Evolutionary conservation across 345 rosid species (phyloP).

Genomic region (Hibiscus syriacus): DNA sequence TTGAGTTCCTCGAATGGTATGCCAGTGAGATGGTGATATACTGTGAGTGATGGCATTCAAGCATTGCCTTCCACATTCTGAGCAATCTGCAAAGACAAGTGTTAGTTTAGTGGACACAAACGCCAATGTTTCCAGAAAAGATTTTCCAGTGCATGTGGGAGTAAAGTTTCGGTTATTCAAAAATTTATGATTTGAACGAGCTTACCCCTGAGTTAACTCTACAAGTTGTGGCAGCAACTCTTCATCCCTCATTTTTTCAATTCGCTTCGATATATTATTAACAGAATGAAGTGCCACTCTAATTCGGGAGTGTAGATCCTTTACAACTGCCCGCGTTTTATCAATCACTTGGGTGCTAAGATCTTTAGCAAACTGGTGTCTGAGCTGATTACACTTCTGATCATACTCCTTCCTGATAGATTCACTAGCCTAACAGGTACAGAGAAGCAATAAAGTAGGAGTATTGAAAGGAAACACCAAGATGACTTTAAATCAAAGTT

Average conservation of each 20-base stretch:
- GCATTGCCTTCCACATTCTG: constrained; percentile 95
- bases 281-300: constrained; percentile 80
- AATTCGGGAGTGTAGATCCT: constrained; percentile 88
- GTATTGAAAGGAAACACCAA: not conserved
- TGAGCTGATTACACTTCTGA: constrained; percentile 59
- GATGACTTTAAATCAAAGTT: not conserved
- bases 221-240: constrained; percentile 83
- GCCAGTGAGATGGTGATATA: constrained; percentile 91
- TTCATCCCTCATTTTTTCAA: constrained; percentile 87
- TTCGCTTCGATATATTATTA: constrained; percentile 75
- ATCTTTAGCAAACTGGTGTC: constrained; percentile 75
- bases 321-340: constrained; percentile 66
- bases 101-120: not conserved
- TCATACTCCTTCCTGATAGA: constrained; percentile 72
- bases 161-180: not conserved
- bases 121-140: not conserved
- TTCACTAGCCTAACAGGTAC: constrained; percentile 58
- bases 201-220: constrained; percentile 74
- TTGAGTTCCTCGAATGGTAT: constrained; percentile 60
- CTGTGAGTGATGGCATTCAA: constrained; percentile 85
- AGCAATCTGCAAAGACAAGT: constrained; percentile 43
- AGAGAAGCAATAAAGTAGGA: constrained; percentile 1
- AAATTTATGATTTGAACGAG: not conserved
- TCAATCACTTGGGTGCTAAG: constrained; percentile 56
- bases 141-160: not conserved